These are phyloP conservation scores for Conringia planisiliqua DNA, from an alignment of 345 rosid species.

Conservation along the genomic window DNA sequence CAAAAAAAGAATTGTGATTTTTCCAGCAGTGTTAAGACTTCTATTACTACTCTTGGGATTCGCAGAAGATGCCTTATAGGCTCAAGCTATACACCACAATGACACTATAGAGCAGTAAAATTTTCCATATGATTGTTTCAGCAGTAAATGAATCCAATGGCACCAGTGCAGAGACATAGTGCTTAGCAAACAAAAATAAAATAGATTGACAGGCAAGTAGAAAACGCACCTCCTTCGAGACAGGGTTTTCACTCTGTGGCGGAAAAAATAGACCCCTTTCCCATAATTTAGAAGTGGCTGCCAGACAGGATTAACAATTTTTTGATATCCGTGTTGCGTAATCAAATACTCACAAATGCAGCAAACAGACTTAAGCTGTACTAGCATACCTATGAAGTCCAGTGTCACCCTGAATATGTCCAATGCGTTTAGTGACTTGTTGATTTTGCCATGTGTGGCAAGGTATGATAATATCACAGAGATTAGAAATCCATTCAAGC, in stretches of 20 bases:
- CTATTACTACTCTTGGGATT: background rate
- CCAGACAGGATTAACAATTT: slow-evolving; percentile 23
- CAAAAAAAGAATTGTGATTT: background rate
- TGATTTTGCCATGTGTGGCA: slow-evolving; percentile 52
- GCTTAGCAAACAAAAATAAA: background rate
- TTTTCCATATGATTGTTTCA: slow-evolving; percentile 2
- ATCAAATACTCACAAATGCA: background rate
- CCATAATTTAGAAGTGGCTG: slow-evolving; percentile 79
- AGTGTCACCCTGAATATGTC: slow-evolving; percentile 68
- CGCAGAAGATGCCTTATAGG: background rate
- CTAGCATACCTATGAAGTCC: slow-evolving; percentile 67
- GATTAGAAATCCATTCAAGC: slow-evolving; percentile 77
- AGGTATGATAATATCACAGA: slow-evolving; percentile 71
- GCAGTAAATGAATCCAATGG: slow-evolving; percentile 3
- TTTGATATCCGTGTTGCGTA: background rate
- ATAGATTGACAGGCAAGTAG: background rate
- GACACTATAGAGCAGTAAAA: background rate
- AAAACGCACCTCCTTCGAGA: slow-evolving; percentile 67
- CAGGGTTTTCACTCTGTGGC: slow-evolving; percentile 36
- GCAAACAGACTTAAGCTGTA: background rate
- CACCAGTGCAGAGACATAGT: slow-evolving; percentile 2
- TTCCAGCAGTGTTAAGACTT: background rate
- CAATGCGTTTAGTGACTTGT: slow-evolving; percentile 61
- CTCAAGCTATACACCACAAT: background rate
- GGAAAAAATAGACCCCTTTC: slow-evolving; percentile 69